Conservation (phyloP, 441 rosid genomes). For the Gossypium trilobum region DNA sequence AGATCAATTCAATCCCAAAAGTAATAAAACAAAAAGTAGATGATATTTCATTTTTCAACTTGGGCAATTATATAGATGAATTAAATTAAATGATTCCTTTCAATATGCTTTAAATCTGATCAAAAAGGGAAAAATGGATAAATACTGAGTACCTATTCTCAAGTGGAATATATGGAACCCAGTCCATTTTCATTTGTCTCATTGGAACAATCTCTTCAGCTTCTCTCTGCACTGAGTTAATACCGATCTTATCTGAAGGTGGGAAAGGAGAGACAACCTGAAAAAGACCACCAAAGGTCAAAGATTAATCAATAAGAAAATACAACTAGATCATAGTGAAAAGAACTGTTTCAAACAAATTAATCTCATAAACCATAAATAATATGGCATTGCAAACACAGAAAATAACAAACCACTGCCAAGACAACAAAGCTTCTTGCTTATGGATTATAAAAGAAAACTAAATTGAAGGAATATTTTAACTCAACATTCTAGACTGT, state of each 20-base stretch:
- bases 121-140: not conserved
- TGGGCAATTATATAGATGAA: not conserved
- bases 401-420: not conserved
- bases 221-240: slow-evolving; percentile 88
- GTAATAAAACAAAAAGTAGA: not conserved
- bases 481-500: not conserved
- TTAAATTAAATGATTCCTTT: not conserved
- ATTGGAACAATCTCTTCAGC: slow-evolving; percentile 87
- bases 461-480: not conserved
- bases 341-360: not conserved
- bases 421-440: not conserved
- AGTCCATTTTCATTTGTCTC: slow-evolving; percentile 96
- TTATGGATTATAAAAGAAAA: not conserved
- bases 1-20: not conserved
- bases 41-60: not conserved
- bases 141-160: slow-evolving; percentile 53
- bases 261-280: slow-evolving; percentile 84
- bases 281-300: slow-evolving; percentile 1
- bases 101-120: not conserved
- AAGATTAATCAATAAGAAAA: not conserved
- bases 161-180: slow-evolving; percentile 93
- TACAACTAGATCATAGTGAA: not conserved
- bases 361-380: not conserved
- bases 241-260: slow-evolving; percentile 92
- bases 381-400: not conserved